Evolutionary conservation across 1,139 yeast species (phyloP), one percentile per base, ranked within the genome.

Genomic region (Scheffersomyces lignicola): DNA sequence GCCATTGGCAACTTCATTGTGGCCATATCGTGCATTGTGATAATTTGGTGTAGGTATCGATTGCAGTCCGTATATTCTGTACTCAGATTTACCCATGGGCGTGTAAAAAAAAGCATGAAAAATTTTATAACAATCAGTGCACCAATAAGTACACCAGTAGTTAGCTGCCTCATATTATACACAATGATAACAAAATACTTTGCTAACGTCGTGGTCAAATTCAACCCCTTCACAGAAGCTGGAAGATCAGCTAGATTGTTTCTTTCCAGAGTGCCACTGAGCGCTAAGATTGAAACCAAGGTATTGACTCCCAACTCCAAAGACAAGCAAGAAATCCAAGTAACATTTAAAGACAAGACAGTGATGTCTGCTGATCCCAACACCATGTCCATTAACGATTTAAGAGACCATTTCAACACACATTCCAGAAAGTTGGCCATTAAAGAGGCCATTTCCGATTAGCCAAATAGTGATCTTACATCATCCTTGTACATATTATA

Each of bases 141-240:
- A 9, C 8, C 23, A 10, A 20, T 20, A 20, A 20, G 23, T 9
- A 8, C 8, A 20, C 23, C 23, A n/a, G n/a, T n/a, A n/a, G n/a
- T 20, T 10, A 20, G 10, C 23, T 20, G 10, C 23, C 10, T 9
- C 8, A 20, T 10, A 20, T 20, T 20, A 8, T 20, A 17, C 11
- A 10, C 24, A 15, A 87, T 88, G 96, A 83, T 88, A 50, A 88
- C 96, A 32, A 86, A 86, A 61, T 87, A 83, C 63, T 85, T 88
- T 61, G 69, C 87, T 25, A 80, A 80, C 49, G 87, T 87, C n/a
- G 66, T 70, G 30, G 87, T 88, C 33, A 80, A 72, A 54, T 88
- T 88, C 68, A 80, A 85, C 55, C 96, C 97, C 1, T 75, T 86
- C 43, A 76, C 80, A 0, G 60, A 71, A 25, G 86, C 84, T 54